A percentile compares a stretch with the other conserved stretches of the same genome.
These are phyloP conservation scores for Hordeum marinum DNA, from an alignment of 176 grass and related monocot species.

Conservation along the genomic window DNA sequence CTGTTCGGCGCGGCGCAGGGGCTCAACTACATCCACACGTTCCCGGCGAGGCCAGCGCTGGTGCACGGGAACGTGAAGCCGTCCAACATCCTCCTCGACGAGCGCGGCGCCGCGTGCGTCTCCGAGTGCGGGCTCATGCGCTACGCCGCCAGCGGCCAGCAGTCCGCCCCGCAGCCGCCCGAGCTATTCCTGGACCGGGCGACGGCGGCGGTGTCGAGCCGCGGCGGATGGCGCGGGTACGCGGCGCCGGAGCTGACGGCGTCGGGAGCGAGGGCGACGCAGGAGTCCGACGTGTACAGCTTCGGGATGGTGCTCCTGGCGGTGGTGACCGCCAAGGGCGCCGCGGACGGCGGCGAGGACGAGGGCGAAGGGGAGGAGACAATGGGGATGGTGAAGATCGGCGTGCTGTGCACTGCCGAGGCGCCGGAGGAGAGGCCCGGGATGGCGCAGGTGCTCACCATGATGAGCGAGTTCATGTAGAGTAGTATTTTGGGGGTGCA, in stretches of 20 bases:
- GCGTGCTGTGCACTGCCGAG: slow-evolving; percentile 64
- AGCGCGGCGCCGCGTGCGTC: slow-evolving; percentile 58
- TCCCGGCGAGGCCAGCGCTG: slow-evolving; percentile 36
- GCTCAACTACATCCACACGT: slow-evolving; percentile 65
- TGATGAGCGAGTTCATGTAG: slow-evolving; percentile 70
- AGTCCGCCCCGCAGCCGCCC: neutral
- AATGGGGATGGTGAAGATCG: slow-evolving; percentile 68
- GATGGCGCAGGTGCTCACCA: slow-evolving; percentile 52
- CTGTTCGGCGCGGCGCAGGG: slow-evolving; percentile 51
- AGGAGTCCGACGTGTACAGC: slow-evolving; percentile 65
- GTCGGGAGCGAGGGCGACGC: slow-evolving; percentile 30
- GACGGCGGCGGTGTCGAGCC: neutral
- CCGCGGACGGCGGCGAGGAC: slow-evolving; percentile 15
- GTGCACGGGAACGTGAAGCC: slow-evolving; percentile 81
- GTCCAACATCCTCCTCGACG: slow-evolving; percentile 73
- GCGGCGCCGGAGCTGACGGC: slow-evolving; percentile 56
- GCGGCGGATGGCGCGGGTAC: slow-evolving; percentile 39
- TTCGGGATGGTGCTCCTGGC: slow-evolving; percentile 53
- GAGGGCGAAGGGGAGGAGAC: slow-evolving; percentile 25
- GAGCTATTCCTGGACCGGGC: slow-evolving; percentile 24
- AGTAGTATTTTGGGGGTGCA: neutral
- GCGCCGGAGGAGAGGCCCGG: slow-evolving; percentile 50
- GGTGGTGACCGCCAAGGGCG: slow-evolving; percentile 39
- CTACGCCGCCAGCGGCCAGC: slow-evolving; percentile 43
- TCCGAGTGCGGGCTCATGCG: slow-evolving; percentile 70